Evolutionary conservation across 2,329 filamentous ascomycete species (phyloP), one percentile per base, ranked within the genome.

Genomic region (Botrytis sinoallii): DNA sequence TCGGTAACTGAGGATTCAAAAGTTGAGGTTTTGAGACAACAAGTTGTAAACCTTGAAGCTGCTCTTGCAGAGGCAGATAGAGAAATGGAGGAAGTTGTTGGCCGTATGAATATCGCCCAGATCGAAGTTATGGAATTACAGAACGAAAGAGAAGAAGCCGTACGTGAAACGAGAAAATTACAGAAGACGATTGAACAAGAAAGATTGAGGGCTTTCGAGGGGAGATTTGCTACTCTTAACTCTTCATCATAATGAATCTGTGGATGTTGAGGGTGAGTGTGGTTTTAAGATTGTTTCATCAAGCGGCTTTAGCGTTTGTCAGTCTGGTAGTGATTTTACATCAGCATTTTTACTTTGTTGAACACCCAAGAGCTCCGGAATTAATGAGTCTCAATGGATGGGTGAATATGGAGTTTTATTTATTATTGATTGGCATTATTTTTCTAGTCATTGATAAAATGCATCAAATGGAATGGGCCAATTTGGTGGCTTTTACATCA

Each of bases 31-130:
- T 89, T 99, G 48, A 92, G 94, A 81, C 88, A 89, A 75, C 90
- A 92, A 75, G 93, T 98, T 12, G 85, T 89, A 73, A 94, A 97
- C 83, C 89, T 99, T 4, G 96, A 99, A 85, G 91, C 89, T 79
- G 92, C 95, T 25, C 86, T 97, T 20, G 84, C 87, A 8, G 89
- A 93, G 76, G 92, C 93, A 25, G 93, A 96, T 79, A 85, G 85
- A 68, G 93, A 95, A 83, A 95, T 96, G 92, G 90, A 93, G 80
- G 90, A 93, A 82, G 93, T 96, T 12, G 92, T 97, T 12, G 86
- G 90, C 75, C 88, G 92, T 76, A 95, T 97, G 91, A 95, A 93
- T 83, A 86, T 86, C 78, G 92, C 93, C 16, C 93, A 96, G 84
- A 93, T 95, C 78, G 92, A 95, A 83, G 93, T 96, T 73, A 89